These are phyloP conservation scores for Cercospora sp. DNA, from an alignment of 2,329 filamentous ascomycete species.

Conservation along the genomic window DNA sequence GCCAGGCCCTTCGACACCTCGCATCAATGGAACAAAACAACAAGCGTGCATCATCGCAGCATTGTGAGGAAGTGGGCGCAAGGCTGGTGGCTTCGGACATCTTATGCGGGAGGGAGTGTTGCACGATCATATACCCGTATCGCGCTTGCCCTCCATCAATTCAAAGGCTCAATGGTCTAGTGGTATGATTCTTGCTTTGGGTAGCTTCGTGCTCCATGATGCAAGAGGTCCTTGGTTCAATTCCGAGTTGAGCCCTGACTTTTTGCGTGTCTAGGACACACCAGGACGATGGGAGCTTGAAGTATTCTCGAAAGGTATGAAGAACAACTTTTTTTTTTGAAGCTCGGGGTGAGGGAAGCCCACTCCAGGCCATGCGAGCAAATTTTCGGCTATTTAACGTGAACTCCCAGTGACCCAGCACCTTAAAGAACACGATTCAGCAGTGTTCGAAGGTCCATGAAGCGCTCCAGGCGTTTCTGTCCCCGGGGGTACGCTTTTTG, in stretches of 20 bases:
- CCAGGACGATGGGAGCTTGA: background rate
- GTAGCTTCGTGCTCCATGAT: background rate
- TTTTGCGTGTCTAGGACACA: background rate
- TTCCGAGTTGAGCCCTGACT: conserved; percentile 6
- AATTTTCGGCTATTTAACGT: too few species aligned
- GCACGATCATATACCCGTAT: background rate
- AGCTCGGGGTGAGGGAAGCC: too few species aligned
- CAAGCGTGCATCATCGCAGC: too few species aligned
- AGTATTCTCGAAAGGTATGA: too few species aligned
- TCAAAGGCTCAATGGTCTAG: background rate
- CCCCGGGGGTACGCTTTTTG: background rate
- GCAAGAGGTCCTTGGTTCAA: conserved; percentile 15
- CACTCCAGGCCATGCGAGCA: too few species aligned
- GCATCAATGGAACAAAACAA: too few species aligned
- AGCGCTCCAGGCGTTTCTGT: background rate
- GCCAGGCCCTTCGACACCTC: background rate
- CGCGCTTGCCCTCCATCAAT: background rate
- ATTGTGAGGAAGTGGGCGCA: too few species aligned
- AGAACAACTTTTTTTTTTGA: too few species aligned
- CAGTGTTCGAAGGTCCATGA: too few species aligned
- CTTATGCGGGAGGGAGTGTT: background rate
- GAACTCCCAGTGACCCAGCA: too few species aligned
- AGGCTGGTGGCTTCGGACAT: too few species aligned
- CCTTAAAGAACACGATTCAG: too few species aligned
- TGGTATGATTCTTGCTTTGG: conserved; percentile 16